phyloP scores from a whole-genome alignment of 202 grass and related monocot species.

The Carex arenaria region DNA sequence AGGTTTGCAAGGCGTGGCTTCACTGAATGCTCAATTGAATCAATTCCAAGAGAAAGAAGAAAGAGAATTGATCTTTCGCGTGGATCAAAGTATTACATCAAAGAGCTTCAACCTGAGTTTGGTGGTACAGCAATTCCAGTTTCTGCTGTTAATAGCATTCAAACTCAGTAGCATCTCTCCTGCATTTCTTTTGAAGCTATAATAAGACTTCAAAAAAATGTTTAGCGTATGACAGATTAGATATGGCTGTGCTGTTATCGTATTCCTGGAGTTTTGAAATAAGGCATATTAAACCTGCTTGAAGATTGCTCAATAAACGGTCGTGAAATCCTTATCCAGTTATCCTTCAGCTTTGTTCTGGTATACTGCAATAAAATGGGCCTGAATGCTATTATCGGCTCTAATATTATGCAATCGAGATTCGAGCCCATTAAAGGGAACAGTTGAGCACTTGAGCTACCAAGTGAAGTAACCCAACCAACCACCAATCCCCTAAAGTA shows the following conservation, averaged over 20 bases:
- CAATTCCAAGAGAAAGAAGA: slow-evolving; percentile 62
- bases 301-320: background rate
- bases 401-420: background rate
- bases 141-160: slow-evolving; percentile 25
- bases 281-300: background rate
- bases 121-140: slow-evolving; percentile 34
- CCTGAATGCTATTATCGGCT: background rate
- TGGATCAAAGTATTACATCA: slow-evolving; percentile 85
- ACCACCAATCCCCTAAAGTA: too few relatives aligned
- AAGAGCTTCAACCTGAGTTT: slow-evolving; percentile 49
- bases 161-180: background rate
- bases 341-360: background rate
- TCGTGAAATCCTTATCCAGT: background rate
- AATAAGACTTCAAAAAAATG: background rate
- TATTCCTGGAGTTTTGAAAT: background rate
- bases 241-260: background rate
- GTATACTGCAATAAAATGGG: background rate
- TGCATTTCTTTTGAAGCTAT: background rate
- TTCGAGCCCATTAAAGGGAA: background rate
- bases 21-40: slow-evolving; percentile 60
- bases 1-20: slow-evolving; percentile 92
- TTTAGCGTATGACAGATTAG: background rate
- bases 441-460: background rate
- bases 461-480: background rate
- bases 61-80: slow-evolving; percentile 64